Evolutionary conservation across 495 filamentous ascomycete genomes (phyloP), one percentile per base, ranked within the genome.

Genomic region (Hypoxylon fuscum): DNA sequence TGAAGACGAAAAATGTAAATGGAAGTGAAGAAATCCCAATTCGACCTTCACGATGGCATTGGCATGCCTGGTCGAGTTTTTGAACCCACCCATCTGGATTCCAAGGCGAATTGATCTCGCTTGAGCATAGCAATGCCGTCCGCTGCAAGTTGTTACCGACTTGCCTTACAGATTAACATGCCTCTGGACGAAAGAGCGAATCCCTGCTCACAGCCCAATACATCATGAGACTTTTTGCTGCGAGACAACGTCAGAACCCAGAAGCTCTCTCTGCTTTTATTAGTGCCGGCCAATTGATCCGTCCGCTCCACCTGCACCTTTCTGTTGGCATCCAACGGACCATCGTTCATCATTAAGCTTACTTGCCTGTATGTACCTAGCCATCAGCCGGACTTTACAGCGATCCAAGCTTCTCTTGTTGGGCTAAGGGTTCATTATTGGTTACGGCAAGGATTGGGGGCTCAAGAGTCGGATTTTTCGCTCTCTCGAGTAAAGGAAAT

Each of bases 181-280:
- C 27, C 50, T 53, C 49, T 67, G 54, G 42, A 59, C 54, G 53
- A 62, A 59, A 43, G n/a, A 53, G 32, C 47, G 44, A 54, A 67
- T 67, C 64, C 58, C 64, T 67, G 64, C 35, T 23, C 48, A 43
- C 21, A 67, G 52, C 46, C 53, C 64, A 53, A 64, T 64, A 63
- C 50, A 68, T 68, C 64, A 68, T 68, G 64, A 68, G 64, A 68
- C 64, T 63, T 59, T 49, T 54, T 53, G 40, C 59, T 68, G 59
- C 64, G 64, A 63, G 64, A 63, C 64, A 68, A 68, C 64, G 64
- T 68, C 64, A 63, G 64, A 68, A 53, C 53, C 59, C 49, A 68
- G 64, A 29, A 58, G 59, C 48, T 63, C 48, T 53, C 23, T 68
- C 58, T 63, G 35, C 43, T 57, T 68, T 62, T 43, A 43, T 59